Evolutionary conservation across 441 rosid species (phyloP), one percentile per base, ranked within the genome.

Genomic region (Heliophila coronopifolia): DNA sequence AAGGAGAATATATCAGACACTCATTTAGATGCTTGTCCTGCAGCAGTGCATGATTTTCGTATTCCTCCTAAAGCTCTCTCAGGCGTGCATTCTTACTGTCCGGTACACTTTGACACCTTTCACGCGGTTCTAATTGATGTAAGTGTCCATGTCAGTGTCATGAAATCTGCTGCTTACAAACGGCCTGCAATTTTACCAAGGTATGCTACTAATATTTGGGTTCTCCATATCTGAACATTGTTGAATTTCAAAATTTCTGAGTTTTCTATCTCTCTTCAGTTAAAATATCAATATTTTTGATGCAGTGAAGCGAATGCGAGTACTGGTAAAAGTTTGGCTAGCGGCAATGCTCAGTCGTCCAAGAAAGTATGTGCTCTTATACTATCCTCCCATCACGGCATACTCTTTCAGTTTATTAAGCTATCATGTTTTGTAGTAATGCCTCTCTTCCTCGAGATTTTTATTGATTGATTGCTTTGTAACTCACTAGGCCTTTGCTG

Each of bases 21-120:
- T 9, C 62, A 66, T 63, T 61, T 76, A 24, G 78, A 85, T 73
- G 61, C 79, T 66, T 62, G 65, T 53, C 64, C 92, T 63, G 94
- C 79, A 28, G 76, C 99, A 3, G 69, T 83, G 48, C 99, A 92
- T 67, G 95, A 92, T 58, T 92, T 88, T 54, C 77, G 97, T 17
- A 79, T 93, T 69, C 97, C 99, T 67, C 80, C 94, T 20, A 88
- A 81, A 63, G 99, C 99, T 50, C 97, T 93, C 63, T 55, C 82
- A 9, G 99, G 97, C 34, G 31, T 86, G 75, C 97, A 88, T 76
- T 89, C 94, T 6, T 93, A 88, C 59, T 93, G 94, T 72, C 97
- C 97, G 17, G 83, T 93, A 43, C 83, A 86, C 68, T 88, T 93
- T 70, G 97, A 86, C 71, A 68, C 76, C 42, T 72, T 81, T 65